Percentiles rank a stretch among this genome's conserved stretches.
Conservation (phyloP, 345 rosid species). For the Citrus sp. region DNA sequence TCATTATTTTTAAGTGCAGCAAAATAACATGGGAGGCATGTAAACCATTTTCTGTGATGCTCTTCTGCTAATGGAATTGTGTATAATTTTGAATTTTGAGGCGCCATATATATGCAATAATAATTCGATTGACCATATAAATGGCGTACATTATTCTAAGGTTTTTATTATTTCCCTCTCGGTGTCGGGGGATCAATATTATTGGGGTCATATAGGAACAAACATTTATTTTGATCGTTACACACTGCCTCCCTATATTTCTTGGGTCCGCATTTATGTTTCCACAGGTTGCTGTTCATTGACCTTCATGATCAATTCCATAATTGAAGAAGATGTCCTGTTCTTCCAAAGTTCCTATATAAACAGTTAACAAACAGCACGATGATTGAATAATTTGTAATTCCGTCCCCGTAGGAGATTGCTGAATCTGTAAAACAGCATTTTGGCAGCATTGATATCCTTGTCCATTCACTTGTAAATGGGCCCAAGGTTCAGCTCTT, state of each 20-base stretch:
- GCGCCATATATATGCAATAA: too few relatives aligned
- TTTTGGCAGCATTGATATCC: conserved; percentile 67
- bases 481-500: conserved; percentile 53
- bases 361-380: neutral
- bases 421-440: conserved; percentile 58
- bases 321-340: neutral
- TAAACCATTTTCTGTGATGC: too few relatives aligned
- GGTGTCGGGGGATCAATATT: neutral
- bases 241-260: neutral
- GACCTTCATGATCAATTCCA: conserved; percentile 1
- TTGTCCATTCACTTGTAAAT: conserved; percentile 72
- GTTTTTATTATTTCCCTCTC: neutral
- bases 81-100: too few relatives aligned
- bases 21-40: too few relatives aligned
- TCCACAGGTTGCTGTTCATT: neutral
- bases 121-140: neutral
- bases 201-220: neutral
- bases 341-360: neutral
- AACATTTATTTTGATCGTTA: neutral
- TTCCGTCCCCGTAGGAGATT: conserved; percentile 36
- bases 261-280: neutral
- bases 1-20: too few relatives aligned
- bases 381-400: neutral
- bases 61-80: too few relatives aligned
- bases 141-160: neutral